Base-by-base conservation (phyloP, 495 filamentous ascomycete species). In the Lineolata rhizophorae region DNA sequence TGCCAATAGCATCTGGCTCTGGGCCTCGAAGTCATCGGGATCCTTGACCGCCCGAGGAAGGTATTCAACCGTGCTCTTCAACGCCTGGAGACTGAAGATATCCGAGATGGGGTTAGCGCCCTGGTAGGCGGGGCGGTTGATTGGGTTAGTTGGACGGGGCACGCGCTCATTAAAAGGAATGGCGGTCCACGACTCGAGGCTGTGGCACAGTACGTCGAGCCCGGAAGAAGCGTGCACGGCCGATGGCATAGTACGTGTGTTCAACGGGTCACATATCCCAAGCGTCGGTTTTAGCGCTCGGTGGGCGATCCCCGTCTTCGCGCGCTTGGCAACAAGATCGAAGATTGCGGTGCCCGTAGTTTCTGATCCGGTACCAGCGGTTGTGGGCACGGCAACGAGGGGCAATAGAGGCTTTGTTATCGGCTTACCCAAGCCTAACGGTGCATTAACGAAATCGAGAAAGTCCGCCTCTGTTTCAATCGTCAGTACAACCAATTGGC, bases 301-400 rank as follows among this genome's bases (percentile, higher is more conserved):
- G 52, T 94, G 90, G 2, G 87, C 84, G 39, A 97, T 77, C 25
- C 87, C 87, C 0, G 87, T 97, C 54, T 97, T 97, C 15, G 83
- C 78, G 34, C 72, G 76, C 44, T 76, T 79, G 19, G 69, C 64
- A 9, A 84, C 79, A 0, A 95, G 68, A 46, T 97, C 87, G 54
- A 97, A 97, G 49, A 97, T 97, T 18, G 87, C 87, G 0, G 87
- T 97, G 5, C 87, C 87, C 0, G 87, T 95, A 0, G 90, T 95
- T 56, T 97, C 87, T 29, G 72, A 81, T 16, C 87, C 87, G 1
- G 87, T 95, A 28, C 87, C 87, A 14, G 87, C 82, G 2, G 87
- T 97, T 10, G 87, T 97, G 1, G 90, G 87, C 16, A 97, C 72
- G 32, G 87, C 90, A 30, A 97, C 70, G 3, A 97, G 62, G 2